phyloP scores from a whole-genome alignment of 495 filamentous ascomycete genomes.

The Lophium mytilinum region DNA sequence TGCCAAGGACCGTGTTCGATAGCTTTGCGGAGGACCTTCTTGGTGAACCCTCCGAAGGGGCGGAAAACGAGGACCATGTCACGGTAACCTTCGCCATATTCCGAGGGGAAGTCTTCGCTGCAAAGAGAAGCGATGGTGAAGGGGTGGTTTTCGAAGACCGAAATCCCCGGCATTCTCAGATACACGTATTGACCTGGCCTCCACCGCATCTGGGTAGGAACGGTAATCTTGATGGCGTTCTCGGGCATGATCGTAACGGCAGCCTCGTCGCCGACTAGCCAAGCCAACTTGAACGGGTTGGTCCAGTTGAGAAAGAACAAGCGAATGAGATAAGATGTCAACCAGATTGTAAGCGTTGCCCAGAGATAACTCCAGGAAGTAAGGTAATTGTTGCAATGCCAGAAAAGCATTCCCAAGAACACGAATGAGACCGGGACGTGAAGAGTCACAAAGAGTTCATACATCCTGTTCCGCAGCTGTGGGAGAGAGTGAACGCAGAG shows the following conservation, averaged over 20 bases:
- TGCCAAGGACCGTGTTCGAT: conserved; percentile 74
- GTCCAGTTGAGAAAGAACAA: conserved; percentile 73
- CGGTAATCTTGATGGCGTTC: conserved; percentile 85
- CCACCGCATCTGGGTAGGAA: conserved; percentile 90
- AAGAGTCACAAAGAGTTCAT: conserved; percentile 75
- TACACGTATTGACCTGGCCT: conserved; percentile 92
- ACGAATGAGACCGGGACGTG: conserved; percentile 76
- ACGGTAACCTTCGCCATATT: conserved; percentile 75
- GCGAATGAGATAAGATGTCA: conserved; percentile 43
- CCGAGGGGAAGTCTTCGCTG: conserved; percentile 78
- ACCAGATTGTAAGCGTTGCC: conserved; percentile 73
- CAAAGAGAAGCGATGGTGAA: conserved; percentile 92
- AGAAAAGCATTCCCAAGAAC: conserved; percentile 81
- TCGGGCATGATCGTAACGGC: conserved; percentile 81
- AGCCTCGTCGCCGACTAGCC: conserved; percentile 80
- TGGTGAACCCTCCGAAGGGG: conserved; percentile 83
- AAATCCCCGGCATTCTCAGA: conserved; percentile 84
- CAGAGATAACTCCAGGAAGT: conserved; percentile 87
- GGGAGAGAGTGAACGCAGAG: conserved; percentile 78
- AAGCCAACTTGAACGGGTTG: conserved; percentile 68
- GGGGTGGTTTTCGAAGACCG: conserved; percentile 83
- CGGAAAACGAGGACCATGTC: conserved; percentile 88
- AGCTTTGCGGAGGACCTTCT: conserved; percentile 66
- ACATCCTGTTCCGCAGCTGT: conserved; percentile 53
- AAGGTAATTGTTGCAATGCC: conserved; percentile 91